phyloP scores from a whole-genome alignment of 164 flowering plant species.

The Cinnamomum chago region DNA sequence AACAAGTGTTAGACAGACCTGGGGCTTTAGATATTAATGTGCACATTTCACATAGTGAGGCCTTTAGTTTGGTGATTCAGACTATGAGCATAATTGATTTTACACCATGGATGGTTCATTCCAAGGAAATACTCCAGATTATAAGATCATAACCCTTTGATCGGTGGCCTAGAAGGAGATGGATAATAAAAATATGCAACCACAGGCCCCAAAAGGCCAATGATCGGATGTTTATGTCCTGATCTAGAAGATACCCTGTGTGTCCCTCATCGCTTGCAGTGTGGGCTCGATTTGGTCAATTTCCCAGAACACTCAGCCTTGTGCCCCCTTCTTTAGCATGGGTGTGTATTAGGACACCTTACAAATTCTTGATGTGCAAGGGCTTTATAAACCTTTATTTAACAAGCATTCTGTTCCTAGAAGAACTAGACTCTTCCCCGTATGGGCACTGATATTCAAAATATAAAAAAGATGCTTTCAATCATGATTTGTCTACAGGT shows the following conservation, averaged over 20 bases:
- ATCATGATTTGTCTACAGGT: slow-evolving; percentile 41
- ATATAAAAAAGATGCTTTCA: background rate
- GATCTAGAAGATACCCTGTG: background rate
- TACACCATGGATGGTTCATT: no score
- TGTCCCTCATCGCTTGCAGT: background rate
- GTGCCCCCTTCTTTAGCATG: background rate
- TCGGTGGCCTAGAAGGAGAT: background rate
- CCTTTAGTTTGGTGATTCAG: background rate
- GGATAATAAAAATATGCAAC: background rate
- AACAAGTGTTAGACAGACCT: no score
- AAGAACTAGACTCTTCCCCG: background rate
- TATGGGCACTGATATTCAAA: background rate
- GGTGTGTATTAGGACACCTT: background rate
- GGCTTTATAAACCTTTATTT: background rate
- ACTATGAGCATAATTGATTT: no score
- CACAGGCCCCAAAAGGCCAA: background rate
- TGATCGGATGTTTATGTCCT: background rate
- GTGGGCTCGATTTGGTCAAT: background rate
- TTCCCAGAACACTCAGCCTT: background rate
- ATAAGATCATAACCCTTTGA: background rate
- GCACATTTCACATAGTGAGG: background rate
- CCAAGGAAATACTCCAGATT: background rate
- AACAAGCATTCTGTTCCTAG: background rate
- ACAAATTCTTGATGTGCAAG: background rate
- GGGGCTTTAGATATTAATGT: no score